Percentiles rank a stretch among this genome's conserved stretches.
These are phyloP conservation scores for Pascua sp. DNA, from an alignment of 1,284 basidiomycete species.

Conservation along the genomic window DNA sequence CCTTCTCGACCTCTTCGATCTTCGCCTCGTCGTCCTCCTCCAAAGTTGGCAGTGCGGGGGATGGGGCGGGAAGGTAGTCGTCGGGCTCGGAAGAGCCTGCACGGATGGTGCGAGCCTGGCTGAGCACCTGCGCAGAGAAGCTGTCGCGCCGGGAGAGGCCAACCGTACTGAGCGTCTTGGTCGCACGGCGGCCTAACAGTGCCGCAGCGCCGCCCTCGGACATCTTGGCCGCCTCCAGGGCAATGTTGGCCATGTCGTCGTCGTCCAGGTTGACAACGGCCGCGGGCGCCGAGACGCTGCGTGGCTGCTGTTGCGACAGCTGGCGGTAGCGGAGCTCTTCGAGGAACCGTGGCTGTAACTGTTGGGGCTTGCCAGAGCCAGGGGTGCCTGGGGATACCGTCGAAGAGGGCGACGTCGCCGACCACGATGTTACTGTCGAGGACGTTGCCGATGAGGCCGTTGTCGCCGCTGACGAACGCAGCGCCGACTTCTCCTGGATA, in stretches of 20 bases:
- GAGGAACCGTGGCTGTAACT: conserved; percentile 43
- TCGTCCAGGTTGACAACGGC: conserved; percentile 19
- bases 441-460: too few relatives aligned
- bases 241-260: conserved; percentile 14
- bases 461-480: conserved; percentile 19
- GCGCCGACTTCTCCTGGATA: conserved; percentile 42
- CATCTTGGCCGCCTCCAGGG: conserved; percentile 1
- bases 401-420: too few relatives aligned
- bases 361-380: conserved; percentile 19
- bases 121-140: conserved; percentile 19
- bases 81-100: conserved; percentile 13
- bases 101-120: conserved; percentile 14
- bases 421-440: too few relatives aligned
- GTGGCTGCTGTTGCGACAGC: conserved; percentile 17
- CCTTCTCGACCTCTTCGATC: conserved; percentile 16
- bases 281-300: conserved; percentile 33
- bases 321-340: conserved; percentile 44
- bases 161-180: too few relatives aligned
- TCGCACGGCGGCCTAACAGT: background rate
- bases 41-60: conserved; percentile 44
- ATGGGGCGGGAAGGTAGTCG: conserved; percentile 12
- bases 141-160: conserved; percentile 3
- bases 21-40: conserved; percentile 43
- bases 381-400: too few relatives aligned
- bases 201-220: too few relatives aligned